Evolutionary conservation across 2,329 filamentous ascomycete genomes (phyloP), one percentile per base, ranked within the genome.

Genomic region (Curvularia hawaiiensis): DNA sequence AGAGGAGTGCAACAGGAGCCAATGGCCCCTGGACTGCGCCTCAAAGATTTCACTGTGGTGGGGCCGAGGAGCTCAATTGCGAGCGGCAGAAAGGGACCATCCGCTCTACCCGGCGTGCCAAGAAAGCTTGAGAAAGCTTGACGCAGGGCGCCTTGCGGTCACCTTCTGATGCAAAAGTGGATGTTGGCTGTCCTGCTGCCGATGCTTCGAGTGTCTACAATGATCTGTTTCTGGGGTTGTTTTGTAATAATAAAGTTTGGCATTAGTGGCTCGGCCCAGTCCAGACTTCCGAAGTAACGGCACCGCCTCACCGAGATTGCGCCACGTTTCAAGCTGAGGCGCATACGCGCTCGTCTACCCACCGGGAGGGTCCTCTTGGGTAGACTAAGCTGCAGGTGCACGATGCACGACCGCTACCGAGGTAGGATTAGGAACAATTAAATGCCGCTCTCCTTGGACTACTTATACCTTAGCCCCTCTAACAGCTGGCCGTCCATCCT

Each of bases 91-190:
- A n/a, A 45, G 48, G 48, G 35, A 44, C 3, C 14, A 43, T 38
- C 50, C 50, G 50, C 38, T n/a, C 31, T 31, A 38, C 4, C 35
- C 35, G 16, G 8, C 16, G 14, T 33, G 56, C 61, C 56, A 63
- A 63, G 30, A 59, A 61, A 59, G 59, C 59, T 61, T 61, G 49
- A 48, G 30, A 56, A 54, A 46, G 51, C 61, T 63, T 63, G 50
- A 33, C 46, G 33, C 26, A 11, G 46, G 44, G 30, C 30, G 44
- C 26, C 26, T 12, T 46, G n/a, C 28, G 12, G n/a, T 31, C 28
- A 7, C 8, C 44, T 31, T 31, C 12, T 46, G 16, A 46, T 14
- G 28, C 44, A 12, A 20, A 8, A 20, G 18, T 31, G 28, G 10
- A 30, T 20, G 11, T 18, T 20, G 10, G 11, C 8, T 30, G 26